Base-by-base conservation (phyloP, 768 basidiomycete species). In the button mushroom (Agaricus bisporus) region DNA sequence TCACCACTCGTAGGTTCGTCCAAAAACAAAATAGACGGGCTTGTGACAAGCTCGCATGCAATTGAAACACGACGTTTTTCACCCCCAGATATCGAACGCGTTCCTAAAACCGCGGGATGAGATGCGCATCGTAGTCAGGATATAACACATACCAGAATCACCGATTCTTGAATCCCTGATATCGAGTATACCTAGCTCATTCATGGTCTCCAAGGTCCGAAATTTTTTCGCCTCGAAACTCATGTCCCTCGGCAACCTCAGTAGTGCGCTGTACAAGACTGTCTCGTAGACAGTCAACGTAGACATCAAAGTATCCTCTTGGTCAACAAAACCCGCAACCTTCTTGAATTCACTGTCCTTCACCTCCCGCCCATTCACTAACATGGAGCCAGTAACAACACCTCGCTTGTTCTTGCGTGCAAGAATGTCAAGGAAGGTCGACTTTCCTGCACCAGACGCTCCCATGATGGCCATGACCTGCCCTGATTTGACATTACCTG, bases 221-320 rank as follows among this genome's bases (percentile, higher is more conserved):
- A 85, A 91, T 68, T 89, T 86, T 79, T 99, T 98, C n/a, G 94
- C 94, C 68, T 87, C 88, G 48, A 85, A 75, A 57, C 90, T 91
- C 95, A 98, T 98, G 59, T 97, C 94, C 60, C 94, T 72, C 12
- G 97, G 97, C 25, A 99, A 68, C 59, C 97, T 72, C 62, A 99
- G 67, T 44, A 98, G 65, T 11, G 97, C 97, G 48, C 91, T 94
- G 64, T 97, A 97, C 49, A 98, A 67, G 15, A 99, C 87, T 0
- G 95, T 98, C 75, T 99, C 97, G 67, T 98, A 98, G 18, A 98
- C 97, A 3, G 95, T 99, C 70, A 98, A 73, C 7, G 95, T 98
- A 63, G 87, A 82, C 89, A 99, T 95, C 58, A 99, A 70, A 9
- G 93, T 97, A 67, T 99, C 97, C 68, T 98, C 97, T 69, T 99